Evolutionary conservation across 2,329 filamentous ascomycete species (phyloP), one percentile per base, ranked within the genome.

Genomic region (Keithomyces neogunnii): DNA sequence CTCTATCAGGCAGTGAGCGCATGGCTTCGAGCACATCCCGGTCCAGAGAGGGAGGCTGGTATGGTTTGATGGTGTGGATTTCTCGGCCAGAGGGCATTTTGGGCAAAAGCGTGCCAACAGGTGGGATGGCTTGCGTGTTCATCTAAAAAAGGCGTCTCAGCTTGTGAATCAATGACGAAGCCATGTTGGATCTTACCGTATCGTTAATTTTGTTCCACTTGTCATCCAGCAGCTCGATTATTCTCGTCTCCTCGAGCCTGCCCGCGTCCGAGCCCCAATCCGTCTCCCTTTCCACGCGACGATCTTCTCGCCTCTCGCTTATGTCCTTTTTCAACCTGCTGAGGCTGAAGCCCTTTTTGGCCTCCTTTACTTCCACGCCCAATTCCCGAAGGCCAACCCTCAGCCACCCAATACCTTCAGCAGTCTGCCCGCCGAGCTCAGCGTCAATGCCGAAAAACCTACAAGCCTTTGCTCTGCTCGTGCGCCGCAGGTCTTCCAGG

Each of bases 181-280:
- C 0, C 7, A 10, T 3, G 5, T 8, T 2, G 1, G 3, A 3
- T 5, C 81, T 71, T 70, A 95, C 88, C 19, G 88, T 95, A 67
- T 96, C 89, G 63, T 99, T 99, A 69, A 90, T 82, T 70, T 90
- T 93, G 55, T 81, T 82, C 92, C 93, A 96, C 66, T 96, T 96
- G 38, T 76, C 78, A 60, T 95, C 81, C 35, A 99, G 72, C 82
- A 93, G 89, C 60, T 93, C 88, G 48, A 96, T 76, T 2, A 97
- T 86, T 51, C 90, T 78, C 2, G 78, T 82, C 69, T 99, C 93
- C 66, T 97, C 93, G 19, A 89, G 70, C 60, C 81, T 85, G 1
- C 93, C 92, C 0, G 85, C 92, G 68, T 96, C 91, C 45, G 84
- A 74, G 0, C 91, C 91, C 88, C 89, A 93, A 31, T 73, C 73